These are phyloP conservation scores for Geosmithia morbida DNA, from an alignment of 2,329 filamentous ascomycete genomes.

Conservation along the genomic window DNA sequence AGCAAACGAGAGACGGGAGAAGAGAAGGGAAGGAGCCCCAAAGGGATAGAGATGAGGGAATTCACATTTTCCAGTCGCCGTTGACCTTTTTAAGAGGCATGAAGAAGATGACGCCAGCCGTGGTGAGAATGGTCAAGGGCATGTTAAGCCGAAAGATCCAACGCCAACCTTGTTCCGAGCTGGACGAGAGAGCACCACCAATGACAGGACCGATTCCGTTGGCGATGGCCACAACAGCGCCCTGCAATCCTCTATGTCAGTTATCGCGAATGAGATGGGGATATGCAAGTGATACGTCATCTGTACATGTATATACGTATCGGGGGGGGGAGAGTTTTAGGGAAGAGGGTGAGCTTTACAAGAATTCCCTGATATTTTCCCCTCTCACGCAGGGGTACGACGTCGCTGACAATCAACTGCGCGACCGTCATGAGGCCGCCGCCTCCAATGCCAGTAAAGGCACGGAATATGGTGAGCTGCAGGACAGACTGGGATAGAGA, in stretches of 20 bases:
- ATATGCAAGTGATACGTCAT: neutral
- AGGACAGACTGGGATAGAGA: constrained; percentile 23
- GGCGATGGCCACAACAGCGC: constrained; percentile 34
- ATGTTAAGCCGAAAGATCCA: constrained; percentile 41
- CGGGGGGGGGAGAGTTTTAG: no score
- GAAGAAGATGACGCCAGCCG: constrained; percentile 32
- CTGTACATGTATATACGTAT: neutral
- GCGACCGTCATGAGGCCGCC: constrained; percentile 59
- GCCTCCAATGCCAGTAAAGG: constrained; percentile 42
- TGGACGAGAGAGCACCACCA: constrained; percentile 33
- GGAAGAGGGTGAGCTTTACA: constrained; percentile 11
- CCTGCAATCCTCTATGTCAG: constrained; percentile 8
- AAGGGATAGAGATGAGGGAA: neutral
- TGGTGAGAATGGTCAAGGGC: constrained; percentile 32
- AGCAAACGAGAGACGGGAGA: neutral
- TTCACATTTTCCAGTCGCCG: constrained; percentile 31
- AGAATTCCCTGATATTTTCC: constrained; percentile 57
- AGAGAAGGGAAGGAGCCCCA: neutral
- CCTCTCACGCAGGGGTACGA: constrained; percentile 52
- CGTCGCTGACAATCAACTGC: constrained; percentile 55
- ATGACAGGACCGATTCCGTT: constrained; percentile 41
- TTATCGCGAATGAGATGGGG: neutral
- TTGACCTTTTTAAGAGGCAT: constrained; percentile 41
- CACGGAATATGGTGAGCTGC: constrained; percentile 25
- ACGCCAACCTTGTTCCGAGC: constrained; percentile 28